Base-by-base conservation (phyloP, 495 filamentous ascomycete species). In the Glonium stellatum region DNA sequence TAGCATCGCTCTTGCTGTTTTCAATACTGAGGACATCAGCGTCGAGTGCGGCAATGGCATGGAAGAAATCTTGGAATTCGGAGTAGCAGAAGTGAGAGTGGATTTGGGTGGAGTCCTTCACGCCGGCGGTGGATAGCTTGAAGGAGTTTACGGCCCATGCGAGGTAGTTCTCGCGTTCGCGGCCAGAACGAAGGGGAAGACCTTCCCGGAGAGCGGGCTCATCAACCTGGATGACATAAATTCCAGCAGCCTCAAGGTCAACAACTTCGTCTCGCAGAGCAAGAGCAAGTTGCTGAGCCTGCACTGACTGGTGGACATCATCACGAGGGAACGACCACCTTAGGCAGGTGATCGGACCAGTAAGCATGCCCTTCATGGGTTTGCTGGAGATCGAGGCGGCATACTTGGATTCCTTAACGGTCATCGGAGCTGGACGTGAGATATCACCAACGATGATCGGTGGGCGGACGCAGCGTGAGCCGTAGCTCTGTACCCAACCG, bases 11-110 rank as follows among this genome's bases (percentile, higher is more conserved):
- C 87, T 97, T 97, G 84, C 87, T 92, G 88, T 97, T 97, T 86
- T 98, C 93, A 70, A 98, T 98, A 71, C 86, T 91, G 66, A 98
- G 85, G 57, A 98, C 93, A 80, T 98, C 93, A 66, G 93, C 91
- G 73, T 98, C 93, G 59, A 98, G 83, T 44, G 95, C 95, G 62
- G 95, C 90, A 67, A 98, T 98, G 77, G 93, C 92, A 75, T 97
- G 89, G 88, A 98, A 98, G 84, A 98, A 98, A 82, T 98, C 93
- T 79, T 98, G 93, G 88, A 98, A 98, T 81, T 98, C 93, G 48
- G 91, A 96, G 86, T 98, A 98, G 77, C 93, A 98, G 90, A 98
- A 98, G 81, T 98, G 93, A 54, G 90, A 96, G 84, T 98, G 93
- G 77, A 98, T 95, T 82, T 98, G 93, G 66, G 95, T 97, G 57